Base-by-base conservation (phyloP, 2,329 filamentous ascomycete genomes). In the Orbilia brochopaga region DNA sequence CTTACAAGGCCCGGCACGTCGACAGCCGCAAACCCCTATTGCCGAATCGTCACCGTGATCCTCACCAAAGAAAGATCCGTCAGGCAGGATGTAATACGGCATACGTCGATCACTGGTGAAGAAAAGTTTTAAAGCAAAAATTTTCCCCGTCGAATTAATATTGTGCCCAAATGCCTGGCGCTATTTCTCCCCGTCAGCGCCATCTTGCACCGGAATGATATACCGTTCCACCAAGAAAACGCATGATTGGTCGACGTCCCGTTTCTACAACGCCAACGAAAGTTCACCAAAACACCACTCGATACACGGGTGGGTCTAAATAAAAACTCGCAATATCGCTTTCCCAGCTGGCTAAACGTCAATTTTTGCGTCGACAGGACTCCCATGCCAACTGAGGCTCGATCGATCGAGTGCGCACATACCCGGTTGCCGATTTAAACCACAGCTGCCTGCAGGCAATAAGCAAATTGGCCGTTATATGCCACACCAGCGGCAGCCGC, bases 391-490 rank as follows among this genome's bases (percentile, higher is more conserved):
- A 48, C 44, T 48, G 44, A 48, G 17, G 44, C 44, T 48, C 17
- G 40, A 17, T 44, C 40, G 17, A 44, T 44, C 17, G 17, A 44
- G 40, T 5, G 15, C 27, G 27, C 8, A 32, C 27, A 48, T 48
- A 19, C 8, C n/a, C 19, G 44, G 44, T 10, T 10, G 44, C 7
- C n/a, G 37, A 17, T 15, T 3, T 19, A 6, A 5, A 48, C 3
- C 15, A 19, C 19, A 21, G 17, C n/a, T 19, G 19, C n/a, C 44
- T 10, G 44, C 15, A 48, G 15, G 6, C n/a, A 48, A 48, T 19
- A 19, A 48, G 15, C n/a, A 21, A 48, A 48, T 19, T 48, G n/a
- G 19, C 44, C 44, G 44, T 48, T 23, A 48, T 48, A 48, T 42
- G 37, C n/a, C 37, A 42, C 3, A 3, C 5, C n/a, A 15, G 6